These are phyloP conservation scores for Alternaria ventricosa DNA, from an alignment of 2,329 filamentous ascomycete genomes.

Conservation along the genomic window DNA sequence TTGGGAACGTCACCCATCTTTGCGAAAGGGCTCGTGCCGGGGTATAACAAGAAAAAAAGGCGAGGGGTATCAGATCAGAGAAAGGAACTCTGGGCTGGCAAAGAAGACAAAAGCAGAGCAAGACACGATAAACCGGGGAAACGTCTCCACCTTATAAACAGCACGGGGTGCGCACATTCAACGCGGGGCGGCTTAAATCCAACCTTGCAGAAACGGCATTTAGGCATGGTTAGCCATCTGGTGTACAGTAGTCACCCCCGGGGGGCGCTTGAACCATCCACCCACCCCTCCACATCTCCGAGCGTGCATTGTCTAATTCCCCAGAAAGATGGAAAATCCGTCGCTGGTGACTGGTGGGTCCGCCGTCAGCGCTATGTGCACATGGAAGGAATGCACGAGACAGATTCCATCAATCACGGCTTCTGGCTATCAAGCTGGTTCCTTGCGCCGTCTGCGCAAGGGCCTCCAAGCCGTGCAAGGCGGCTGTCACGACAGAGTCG, in stretches of 20 bases:
- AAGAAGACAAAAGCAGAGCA: constrained; percentile 23
- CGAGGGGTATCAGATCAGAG: constrained; percentile 10
- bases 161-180: constrained; percentile 13
- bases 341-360: constrained; percentile 18
- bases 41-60: constrained; percentile 7
- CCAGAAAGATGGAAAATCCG: background rate
- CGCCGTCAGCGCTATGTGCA: background rate
- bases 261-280: background rate
- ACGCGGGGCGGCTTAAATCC: constrained; percentile 3
- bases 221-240: background rate
- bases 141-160: constrained; percentile 25
- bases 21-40: constrained; percentile 22
- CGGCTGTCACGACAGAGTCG: constrained; percentile 19
- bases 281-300: background rate
- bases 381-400: background rate
- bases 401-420: constrained; percentile 35
- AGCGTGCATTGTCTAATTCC: background rate
- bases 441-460: constrained; percentile 16
- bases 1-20: constrained; percentile 32
- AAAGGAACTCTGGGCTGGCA: constrained; percentile 14
- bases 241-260: background rate
- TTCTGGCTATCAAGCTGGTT: constrained; percentile 12
- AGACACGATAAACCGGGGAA: constrained; percentile 9
- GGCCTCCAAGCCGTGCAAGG: constrained; percentile 16
- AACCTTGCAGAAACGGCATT: constrained; percentile 4